phyloP scores from a whole-genome alignment of 2,329 filamentous ascomycete genomes.

The Aspergillus persii region DNA sequence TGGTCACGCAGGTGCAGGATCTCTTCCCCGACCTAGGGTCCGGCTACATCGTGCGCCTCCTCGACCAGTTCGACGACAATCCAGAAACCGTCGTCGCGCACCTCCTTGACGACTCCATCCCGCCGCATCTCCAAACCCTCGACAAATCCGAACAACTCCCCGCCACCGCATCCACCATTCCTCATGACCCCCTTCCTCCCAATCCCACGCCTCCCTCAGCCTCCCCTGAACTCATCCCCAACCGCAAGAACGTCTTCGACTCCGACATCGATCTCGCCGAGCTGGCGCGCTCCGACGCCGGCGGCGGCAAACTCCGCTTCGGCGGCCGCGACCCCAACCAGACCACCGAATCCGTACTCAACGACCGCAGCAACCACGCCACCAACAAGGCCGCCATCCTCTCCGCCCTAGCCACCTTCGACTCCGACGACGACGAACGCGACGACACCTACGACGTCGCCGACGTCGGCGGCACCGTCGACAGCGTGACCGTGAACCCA shows the following conservation, averaged over 20 bases:
- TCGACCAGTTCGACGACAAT: constrained; percentile 76
- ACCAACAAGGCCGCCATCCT: constrained; percentile 82
- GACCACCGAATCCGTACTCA: constrained; percentile 70
- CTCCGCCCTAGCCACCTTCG: constrained; percentile 82
- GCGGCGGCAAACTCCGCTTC: constrained; percentile 62
- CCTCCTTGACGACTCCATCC: constrained; percentile 74
- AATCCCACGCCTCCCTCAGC: constrained; percentile 39
- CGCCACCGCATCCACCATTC: constrained; percentile 47
- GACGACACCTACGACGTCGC: constrained; percentile 95
- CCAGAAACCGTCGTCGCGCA: constrained; percentile 78
- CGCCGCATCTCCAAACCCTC: constrained; percentile 61
- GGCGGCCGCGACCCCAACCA: constrained; percentile 63
- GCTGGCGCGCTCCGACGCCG: constrained; percentile 56
- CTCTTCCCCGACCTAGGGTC: constrained; percentile 85
- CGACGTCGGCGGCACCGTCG: constrained; percentile 87
- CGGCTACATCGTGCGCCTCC: constrained; percentile 73
- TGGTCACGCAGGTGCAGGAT: constrained; percentile 88
- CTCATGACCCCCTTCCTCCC: constrained; percentile 57
- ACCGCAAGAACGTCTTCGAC: constrained; percentile 72
- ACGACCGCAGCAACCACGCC: constrained; percentile 59
- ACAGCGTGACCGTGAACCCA: constrained; percentile 51
- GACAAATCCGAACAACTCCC: constrained; percentile 61
- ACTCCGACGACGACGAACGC: constrained; percentile 91
- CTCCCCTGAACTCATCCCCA: constrained; percentile 24
- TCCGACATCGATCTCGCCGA: constrained; percentile 71